Percentiles rank a stretch among this genome's conserved stretches.
These are phyloP conservation scores for Pleurotus tuber-regium DNA, from an alignment of 768 basidiomycete species.

Conservation along the genomic window DNA sequence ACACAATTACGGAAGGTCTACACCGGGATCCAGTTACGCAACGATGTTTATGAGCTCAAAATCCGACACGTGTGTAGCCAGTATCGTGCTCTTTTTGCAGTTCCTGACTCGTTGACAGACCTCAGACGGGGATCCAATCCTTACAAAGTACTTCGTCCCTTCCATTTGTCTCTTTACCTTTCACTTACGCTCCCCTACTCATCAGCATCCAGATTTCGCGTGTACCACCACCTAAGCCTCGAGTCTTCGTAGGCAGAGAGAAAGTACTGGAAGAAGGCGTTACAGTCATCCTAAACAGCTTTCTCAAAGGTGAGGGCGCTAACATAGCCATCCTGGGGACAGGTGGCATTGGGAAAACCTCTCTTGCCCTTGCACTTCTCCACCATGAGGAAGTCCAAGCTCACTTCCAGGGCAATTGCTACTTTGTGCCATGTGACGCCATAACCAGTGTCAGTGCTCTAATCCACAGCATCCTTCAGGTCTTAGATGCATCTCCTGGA, in stretches of 20 bases:
- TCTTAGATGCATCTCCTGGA: constrained; percentile 8
- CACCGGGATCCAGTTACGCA: constrained; percentile 6
- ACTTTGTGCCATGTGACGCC: constrained; percentile 32
- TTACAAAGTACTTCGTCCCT: background rate
- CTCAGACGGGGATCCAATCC: constrained; percentile 5
- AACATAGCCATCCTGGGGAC: constrained; percentile 23
- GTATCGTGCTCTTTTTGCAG: background rate
- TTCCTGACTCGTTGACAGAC: background rate
- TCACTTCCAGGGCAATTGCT: constrained; percentile 21
- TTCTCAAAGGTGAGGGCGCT: constrained; percentile 7
- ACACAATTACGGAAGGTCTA: background rate
- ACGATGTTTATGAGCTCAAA: constrained; percentile 4
- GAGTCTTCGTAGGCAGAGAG: constrained; percentile 20
- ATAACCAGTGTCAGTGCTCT: constrained; percentile 9
- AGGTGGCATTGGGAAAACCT: constrained; percentile 40
- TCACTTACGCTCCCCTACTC: background rate
- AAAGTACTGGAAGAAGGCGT: constrained; percentile 16
- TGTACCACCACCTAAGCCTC: constrained; percentile 16
- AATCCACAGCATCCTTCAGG: constrained; percentile 11
- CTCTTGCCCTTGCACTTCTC: constrained; percentile 31
- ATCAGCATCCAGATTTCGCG: constrained; percentile 11
- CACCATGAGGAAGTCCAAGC: constrained; percentile 19
- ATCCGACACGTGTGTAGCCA: constrained; percentile 1
- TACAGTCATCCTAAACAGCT: constrained; percentile 1
- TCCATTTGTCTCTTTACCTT: background rate